Conservation (phyloP, 2,329 filamentous ascomycete species). For the Botrytis porri region DNA sequence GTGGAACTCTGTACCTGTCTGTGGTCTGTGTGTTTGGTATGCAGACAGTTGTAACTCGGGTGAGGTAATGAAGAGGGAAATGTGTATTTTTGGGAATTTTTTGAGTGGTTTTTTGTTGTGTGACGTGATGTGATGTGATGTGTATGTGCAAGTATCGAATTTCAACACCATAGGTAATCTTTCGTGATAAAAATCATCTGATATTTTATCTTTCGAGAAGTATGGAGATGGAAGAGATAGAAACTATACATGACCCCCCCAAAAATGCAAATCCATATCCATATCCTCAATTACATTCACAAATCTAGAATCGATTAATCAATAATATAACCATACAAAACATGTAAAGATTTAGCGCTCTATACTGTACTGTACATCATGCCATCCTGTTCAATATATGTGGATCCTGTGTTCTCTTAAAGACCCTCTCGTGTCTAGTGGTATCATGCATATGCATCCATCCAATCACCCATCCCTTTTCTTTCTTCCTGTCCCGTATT, state of each 20-base stretch:
- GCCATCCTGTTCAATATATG: neutral
- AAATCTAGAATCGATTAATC: neutral
- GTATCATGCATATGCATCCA: neutral
- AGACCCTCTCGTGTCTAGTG: neutral
- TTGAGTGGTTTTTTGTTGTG: neutral
- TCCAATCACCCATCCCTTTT: neutral
- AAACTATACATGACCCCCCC: neutral
- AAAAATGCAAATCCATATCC: neutral
- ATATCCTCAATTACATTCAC: neutral
- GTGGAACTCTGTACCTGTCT: neutral
- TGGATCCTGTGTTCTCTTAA: neutral
- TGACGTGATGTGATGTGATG: neutral
- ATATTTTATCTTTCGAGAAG: neutral
- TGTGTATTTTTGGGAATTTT: neutral
- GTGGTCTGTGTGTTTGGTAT: neutral
- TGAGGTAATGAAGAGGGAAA: neutral
- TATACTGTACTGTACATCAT: neutral
- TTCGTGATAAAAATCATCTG: neutral
- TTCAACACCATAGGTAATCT: fast-evolving
- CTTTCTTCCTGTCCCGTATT: neutral
- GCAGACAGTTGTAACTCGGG: neutral
- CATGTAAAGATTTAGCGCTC: neutral
- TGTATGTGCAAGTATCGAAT: neutral
- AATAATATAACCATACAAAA: neutral
- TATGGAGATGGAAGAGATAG: neutral